Conservation (phyloP, 306 rosid genomes). For the Biancaea sappan region DNA sequence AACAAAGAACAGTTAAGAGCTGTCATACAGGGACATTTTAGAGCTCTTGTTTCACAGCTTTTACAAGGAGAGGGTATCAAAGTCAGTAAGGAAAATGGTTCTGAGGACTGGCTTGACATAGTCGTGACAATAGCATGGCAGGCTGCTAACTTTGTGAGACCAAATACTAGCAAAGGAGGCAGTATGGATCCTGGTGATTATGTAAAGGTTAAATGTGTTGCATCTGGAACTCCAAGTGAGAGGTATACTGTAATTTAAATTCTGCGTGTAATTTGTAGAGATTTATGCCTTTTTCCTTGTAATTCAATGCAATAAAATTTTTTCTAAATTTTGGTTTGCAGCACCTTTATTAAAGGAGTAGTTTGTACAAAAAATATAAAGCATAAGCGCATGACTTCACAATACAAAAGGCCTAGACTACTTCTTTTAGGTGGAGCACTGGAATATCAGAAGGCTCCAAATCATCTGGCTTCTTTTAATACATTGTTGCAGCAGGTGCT, state of each 20-base stretch:
- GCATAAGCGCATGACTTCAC: conserved; percentile 99
- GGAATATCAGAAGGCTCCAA: conserved; percentile 64
- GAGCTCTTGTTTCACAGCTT: conserved; percentile 90
- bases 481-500: conserved; percentile 67
- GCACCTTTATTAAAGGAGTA: conserved; percentile 81
- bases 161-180: conserved; percentile 95
- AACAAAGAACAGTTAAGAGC: conserved; percentile 80
- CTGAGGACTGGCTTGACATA: conserved; percentile 82
- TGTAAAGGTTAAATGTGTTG: conserved; percentile 90
- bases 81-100: conserved; percentile 59
- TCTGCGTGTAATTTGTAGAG: conserved; percentile 11
- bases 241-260: conserved; percentile 55
- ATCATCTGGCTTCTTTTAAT: conserved; percentile 57
- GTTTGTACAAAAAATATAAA: conserved; percentile 94
- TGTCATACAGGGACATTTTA: conserved; percentile 88
- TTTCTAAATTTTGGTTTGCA: conserved; percentile 48
- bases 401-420: conserved; percentile 78
- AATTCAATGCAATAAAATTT: conserved; percentile 8
- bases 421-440: conserved; percentile 76
- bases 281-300: background rate
- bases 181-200: conserved; percentile 97
- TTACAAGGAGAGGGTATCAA: conserved; percentile 79
- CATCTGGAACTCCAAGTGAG: conserved; percentile 80
- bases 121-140: conserved; percentile 83
- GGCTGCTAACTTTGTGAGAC: conserved; percentile 93